These are phyloP conservation scores for Picochlorum costavermella DNA, from an alignment of 139 green algal genomes.

Conservation along the genomic window DNA sequence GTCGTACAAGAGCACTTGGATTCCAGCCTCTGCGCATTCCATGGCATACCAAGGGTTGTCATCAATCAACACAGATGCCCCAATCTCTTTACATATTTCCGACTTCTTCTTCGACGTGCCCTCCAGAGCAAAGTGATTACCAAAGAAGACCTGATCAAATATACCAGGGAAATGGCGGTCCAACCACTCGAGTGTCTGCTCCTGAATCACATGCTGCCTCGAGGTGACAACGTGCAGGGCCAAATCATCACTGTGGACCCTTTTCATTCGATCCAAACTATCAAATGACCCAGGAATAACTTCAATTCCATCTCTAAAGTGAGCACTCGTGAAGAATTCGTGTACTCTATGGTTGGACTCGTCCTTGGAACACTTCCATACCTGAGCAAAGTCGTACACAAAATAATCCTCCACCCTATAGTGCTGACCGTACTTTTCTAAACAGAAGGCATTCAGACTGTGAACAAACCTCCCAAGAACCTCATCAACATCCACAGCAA, in stretches of 20 bases:
- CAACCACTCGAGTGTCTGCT: conserved; percentile 81
- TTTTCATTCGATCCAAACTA: conserved; percentile 48
- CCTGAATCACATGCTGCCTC: conserved; percentile 83
- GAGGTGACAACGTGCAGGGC: conserved; percentile 88
- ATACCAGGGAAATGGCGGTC: conserved; percentile 62
- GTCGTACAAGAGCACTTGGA: conserved; percentile 90
- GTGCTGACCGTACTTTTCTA: conserved; percentile 63
- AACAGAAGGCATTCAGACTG: conserved; percentile 72
- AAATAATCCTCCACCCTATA: conserved; percentile 71
- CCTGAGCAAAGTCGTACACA: conserved; percentile 87
- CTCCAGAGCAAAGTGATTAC: conserved; percentile 90
- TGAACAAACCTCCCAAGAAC: conserved; percentile 79
- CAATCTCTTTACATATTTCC: conserved; percentile 77
- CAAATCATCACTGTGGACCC: conserved; percentile 13
- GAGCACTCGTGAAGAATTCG: conserved; percentile 83
- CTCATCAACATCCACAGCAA: conserved; percentile 81
- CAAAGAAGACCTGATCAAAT: conserved; percentile 80
- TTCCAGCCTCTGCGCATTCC: conserved; percentile 76
- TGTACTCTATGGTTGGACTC: conserved; percentile 80
- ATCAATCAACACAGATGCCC: conserved; percentile 81
- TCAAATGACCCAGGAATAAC: conserved; percentile 77
- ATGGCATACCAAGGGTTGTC: conserved; percentile 88
- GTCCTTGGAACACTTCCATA: conserved; percentile 80
- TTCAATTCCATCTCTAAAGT: conserved; percentile 82
- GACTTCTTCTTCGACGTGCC: conserved; percentile 68